These are phyloP conservation scores for Macaranga tanarius DNA, from an alignment of 441 rosid genomes.

Conservation along the genomic window DNA sequence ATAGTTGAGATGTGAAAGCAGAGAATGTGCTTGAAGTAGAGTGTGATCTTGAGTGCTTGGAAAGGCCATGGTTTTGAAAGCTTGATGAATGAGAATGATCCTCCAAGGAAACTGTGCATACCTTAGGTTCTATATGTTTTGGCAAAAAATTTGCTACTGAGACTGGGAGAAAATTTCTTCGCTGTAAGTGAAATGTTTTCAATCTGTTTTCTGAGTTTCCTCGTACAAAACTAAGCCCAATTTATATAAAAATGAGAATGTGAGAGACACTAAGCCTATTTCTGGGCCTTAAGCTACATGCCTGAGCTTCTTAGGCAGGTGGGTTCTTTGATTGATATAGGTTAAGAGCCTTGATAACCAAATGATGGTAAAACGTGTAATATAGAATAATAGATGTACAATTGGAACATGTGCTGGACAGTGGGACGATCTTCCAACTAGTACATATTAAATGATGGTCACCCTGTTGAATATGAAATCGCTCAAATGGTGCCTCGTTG, in stretches of 20 bases:
- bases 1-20: not conserved
- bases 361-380: too few relatives aligned
- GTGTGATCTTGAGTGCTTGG: not conserved
- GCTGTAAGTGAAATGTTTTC: not conserved
- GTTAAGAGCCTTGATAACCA: too few relatives aligned
- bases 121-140: not conserved
- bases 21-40: not conserved
- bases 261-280: not conserved
- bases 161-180: constrained; percentile 1
- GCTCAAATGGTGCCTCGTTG: too few relatives aligned
- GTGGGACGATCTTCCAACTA: too few relatives aligned
- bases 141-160: not conserved
- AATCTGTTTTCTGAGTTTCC: too few relatives aligned
- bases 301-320: not conserved
- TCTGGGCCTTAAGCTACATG: not conserved
- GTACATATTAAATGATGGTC: too few relatives aligned
- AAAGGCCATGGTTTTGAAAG: not conserved
- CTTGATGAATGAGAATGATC: not conserved
- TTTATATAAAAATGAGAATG: not conserved
- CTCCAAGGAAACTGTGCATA: too few relatives aligned
- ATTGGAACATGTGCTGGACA: too few relatives aligned
- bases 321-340: too few relatives aligned
- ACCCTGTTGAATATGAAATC: too few relatives aligned
- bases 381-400: too few relatives aligned
- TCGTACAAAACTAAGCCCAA: too few relatives aligned